Conservation (phyloP, 2,329 filamentous ascomycete genomes). For the Penicillium nordicum region DNA sequence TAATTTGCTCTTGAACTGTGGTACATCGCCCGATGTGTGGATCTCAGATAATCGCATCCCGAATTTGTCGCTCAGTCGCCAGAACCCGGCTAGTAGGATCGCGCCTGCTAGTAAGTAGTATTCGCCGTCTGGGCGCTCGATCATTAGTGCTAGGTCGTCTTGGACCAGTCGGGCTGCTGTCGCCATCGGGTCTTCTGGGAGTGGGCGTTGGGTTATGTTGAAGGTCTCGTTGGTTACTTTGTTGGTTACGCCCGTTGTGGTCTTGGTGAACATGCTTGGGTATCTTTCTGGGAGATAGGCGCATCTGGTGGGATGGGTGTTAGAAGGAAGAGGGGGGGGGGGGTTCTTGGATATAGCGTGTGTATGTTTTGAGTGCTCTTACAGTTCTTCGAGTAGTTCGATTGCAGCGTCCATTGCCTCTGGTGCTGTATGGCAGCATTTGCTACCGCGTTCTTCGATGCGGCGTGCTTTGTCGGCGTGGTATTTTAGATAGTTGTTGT, state of each 20-base stretch:
- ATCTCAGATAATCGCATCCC: constrained; percentile 77
- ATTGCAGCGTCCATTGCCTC: constrained; percentile 68
- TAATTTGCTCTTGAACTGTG: constrained; percentile 66
- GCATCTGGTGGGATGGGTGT: constrained; percentile 27
- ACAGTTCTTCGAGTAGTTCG: constrained; percentile 72
- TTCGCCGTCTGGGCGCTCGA: constrained; percentile 70
- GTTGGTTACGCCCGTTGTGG: constrained; percentile 65
- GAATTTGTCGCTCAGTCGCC: constrained; percentile 76
- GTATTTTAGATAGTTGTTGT: constrained; percentile 71
- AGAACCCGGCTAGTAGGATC: constrained; percentile 76
- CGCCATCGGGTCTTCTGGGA: constrained; percentile 74
- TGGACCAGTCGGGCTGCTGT: constrained; percentile 70
- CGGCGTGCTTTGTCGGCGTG: constrained; percentile 68
- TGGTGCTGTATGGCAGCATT: constrained; percentile 66
- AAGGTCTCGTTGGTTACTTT: constrained; percentile 68
- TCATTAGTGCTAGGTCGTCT: constrained; percentile 81
- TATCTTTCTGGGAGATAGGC: constrained; percentile 72
- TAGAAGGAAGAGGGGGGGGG: not conserved
- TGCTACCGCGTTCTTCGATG: constrained; percentile 62
- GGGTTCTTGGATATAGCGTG: not conserved
- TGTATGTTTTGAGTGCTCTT: constrained; percentile 13
- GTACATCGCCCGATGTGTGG: constrained; percentile 73
- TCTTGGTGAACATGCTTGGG: constrained; percentile 65
- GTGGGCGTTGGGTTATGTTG: constrained; percentile 61
- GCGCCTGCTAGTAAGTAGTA: constrained; percentile 77